phyloP scores from a whole-genome alignment of 2,329 filamentous ascomycete genomes.

The Ceratocystis eucalypticola region DNA sequence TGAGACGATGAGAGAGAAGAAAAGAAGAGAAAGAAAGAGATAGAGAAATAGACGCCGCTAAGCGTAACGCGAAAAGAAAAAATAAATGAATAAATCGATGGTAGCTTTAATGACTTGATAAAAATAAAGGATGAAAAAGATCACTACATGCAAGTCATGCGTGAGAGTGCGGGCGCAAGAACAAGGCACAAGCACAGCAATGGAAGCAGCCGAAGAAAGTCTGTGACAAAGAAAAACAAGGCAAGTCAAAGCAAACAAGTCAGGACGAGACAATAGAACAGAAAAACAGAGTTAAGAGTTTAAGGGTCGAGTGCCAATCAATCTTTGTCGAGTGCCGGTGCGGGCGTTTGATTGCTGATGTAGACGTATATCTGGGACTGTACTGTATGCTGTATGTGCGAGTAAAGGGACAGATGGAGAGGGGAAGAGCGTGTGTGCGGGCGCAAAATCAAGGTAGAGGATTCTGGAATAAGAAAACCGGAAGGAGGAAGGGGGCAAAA shows the following conservation, averaged over 20 bases:
- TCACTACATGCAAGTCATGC: not conserved
- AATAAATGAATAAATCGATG: not conserved
- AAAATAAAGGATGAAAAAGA: not conserved
- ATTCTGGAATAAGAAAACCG: slow-evolving; percentile 22
- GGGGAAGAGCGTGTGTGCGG: slow-evolving; percentile 27
- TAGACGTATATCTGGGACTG: not conserved
- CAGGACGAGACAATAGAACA: too few species aligned
- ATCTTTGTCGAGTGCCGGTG: not conserved
- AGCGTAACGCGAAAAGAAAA: not conserved
- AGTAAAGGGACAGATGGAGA: not conserved
- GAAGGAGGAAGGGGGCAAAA: not conserved
- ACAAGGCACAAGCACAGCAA: slow-evolving; percentile 3
- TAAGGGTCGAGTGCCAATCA: not conserved
- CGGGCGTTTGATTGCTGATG: not conserved
- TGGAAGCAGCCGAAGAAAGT: not conserved
- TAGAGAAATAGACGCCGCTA: not conserved
- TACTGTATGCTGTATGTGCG: not conserved
- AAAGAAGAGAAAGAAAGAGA: not conserved
- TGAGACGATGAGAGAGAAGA: not conserved
- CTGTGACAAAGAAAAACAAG: too few species aligned
- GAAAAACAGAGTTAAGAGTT: not conserved
- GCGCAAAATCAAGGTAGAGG: slow-evolving; percentile 23
- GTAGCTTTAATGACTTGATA: not conserved
- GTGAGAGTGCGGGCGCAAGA: slow-evolving; percentile 10
- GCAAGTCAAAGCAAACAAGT: too few species aligned